Evolutionary conservation across 257 asterid species (phyloP).

Genomic region (Fraxinus cuspidata): DNA sequence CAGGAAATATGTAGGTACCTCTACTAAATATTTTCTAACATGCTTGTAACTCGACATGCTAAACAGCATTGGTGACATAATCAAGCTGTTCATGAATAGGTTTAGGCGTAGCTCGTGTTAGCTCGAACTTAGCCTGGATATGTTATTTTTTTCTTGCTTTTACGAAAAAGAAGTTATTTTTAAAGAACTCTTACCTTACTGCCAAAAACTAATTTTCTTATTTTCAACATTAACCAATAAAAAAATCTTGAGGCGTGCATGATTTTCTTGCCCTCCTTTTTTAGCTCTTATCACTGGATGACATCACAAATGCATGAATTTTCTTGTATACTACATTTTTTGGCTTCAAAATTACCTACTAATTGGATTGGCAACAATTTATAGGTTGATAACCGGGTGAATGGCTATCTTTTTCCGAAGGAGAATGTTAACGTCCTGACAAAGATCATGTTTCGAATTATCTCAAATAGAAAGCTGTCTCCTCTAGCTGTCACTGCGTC

Average conservation of each 20-base stretch:
- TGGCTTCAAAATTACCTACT: constrained; percentile 28
- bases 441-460: constrained; percentile 57
- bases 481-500: constrained; percentile 60
- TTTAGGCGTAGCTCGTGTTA: not conserved
- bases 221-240: not conserved
- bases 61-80: not conserved
- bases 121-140: not conserved
- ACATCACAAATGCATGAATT: not conserved
- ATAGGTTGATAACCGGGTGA: constrained; percentile 72
- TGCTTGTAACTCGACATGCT: not conserved
- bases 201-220: not conserved
- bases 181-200: not conserved
- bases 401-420: constrained; percentile 76
- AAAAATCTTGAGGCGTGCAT: not conserved
- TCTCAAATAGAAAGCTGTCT: constrained; percentile 76
- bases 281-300: not conserved
- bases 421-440: constrained; percentile 47
- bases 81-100: not conserved
- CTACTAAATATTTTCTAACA: constrained; percentile 20
- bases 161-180: not conserved
- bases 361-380: constrained; percentile 20
- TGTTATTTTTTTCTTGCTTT: not conserved
- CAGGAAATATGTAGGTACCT: constrained; percentile 69
- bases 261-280: not conserved
- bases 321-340: not conserved